phyloP scores from a whole-genome alignment of 495 filamentous ascomycete genomes.

The Aspergillus kassunensis region DNA sequence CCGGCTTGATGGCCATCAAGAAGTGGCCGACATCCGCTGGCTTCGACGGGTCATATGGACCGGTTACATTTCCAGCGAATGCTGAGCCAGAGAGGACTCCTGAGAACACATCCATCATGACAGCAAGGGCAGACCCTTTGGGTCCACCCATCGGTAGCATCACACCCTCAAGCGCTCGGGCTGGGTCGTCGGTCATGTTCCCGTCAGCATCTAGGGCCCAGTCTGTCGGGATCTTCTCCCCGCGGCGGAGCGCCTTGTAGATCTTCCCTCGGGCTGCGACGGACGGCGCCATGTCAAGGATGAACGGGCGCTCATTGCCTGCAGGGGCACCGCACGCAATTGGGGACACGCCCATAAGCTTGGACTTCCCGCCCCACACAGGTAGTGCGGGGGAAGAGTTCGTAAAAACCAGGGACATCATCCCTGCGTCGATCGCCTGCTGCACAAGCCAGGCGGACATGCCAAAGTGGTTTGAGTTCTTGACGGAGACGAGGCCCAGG shows the following conservation, averaged over 20 bases:
- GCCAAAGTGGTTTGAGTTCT: conserved; percentile 76
- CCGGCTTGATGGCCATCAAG: conserved; percentile 68
- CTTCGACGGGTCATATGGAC: conserved; percentile 65
- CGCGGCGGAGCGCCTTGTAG: conserved; percentile 65
- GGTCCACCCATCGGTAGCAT: conserved; percentile 81
- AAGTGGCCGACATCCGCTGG: conserved; percentile 74
- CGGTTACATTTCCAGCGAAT: conserved; percentile 68
- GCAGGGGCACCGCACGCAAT: conserved; percentile 73
- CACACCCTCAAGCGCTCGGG: conserved; percentile 59
- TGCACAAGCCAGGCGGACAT: conserved; percentile 77
- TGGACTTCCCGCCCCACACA: conserved; percentile 63
- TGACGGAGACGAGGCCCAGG: conserved; percentile 68
- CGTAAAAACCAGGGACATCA: conserved; percentile 77
- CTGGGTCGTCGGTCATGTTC: conserved; percentile 62
- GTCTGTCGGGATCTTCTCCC: conserved; percentile 67
- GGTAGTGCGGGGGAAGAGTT: conserved; percentile 73
- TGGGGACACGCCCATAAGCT: conserved; percentile 71
- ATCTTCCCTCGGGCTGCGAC: conserved; percentile 73
- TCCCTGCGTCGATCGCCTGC: conserved; percentile 64
- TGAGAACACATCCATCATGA: conserved; percentile 87
- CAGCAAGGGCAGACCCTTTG: conserved; percentile 65
- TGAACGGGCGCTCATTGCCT: conserved; percentile 54
- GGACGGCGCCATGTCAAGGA: conserved; percentile 75
- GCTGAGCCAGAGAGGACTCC: conserved; percentile 67
- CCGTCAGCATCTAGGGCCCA: conserved; percentile 75